Evolutionary conservation across 2,329 filamentous ascomycete species (phyloP), one percentile per base, ranked within the genome.

Genomic region (Diaporthe sp.): DNA sequence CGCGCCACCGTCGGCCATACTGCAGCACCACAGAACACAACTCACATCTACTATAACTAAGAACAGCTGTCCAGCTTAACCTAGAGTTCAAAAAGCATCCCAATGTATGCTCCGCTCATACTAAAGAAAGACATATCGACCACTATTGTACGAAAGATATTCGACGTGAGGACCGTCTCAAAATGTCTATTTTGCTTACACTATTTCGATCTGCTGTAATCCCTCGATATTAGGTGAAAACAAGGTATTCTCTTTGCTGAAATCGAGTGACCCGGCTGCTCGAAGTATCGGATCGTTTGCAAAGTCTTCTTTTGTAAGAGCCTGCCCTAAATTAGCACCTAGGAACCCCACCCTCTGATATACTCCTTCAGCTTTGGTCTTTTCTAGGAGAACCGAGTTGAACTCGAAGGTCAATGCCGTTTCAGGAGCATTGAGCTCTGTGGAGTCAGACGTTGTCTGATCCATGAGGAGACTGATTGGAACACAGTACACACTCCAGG

Each of bases 401-500:
- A 57, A 57, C 19, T 57, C 54, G 15, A 57, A 57, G 17, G 17
- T 7, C 54, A 57, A 13, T 57, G 10, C 54, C 10, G n/a, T 35
- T 35, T 35, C 54, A 57, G 54, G 30, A 35, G 30, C 17, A n/a
- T 35, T 17, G 9, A 22, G 54, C 54, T n/a, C 54, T 22, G 19
- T 57, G 30, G 54, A 57, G 30, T 57, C 7, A 22, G 30, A 35
- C 54, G 30, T 8, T 33, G 13, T 33, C 54, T 19, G 54, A 57
- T 57, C 54, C 9, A 57, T 12, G 54, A 57, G 28, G 30, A 33
- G 28, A 57, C 54, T 35, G 54, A 57, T 57, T 35, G 54, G 54
- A 57, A 35, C 54, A 35, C 54, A 57, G n/a, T n/a, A 57, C 30
- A 57, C 54, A n/a, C 54, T 57, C 54, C 54, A 57, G 30, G 54